Evolutionary conservation across 2,329 filamentous ascomycete species (phyloP), one percentile per base, ranked within the genome.

Genomic region (Fusarium sp.): DNA sequence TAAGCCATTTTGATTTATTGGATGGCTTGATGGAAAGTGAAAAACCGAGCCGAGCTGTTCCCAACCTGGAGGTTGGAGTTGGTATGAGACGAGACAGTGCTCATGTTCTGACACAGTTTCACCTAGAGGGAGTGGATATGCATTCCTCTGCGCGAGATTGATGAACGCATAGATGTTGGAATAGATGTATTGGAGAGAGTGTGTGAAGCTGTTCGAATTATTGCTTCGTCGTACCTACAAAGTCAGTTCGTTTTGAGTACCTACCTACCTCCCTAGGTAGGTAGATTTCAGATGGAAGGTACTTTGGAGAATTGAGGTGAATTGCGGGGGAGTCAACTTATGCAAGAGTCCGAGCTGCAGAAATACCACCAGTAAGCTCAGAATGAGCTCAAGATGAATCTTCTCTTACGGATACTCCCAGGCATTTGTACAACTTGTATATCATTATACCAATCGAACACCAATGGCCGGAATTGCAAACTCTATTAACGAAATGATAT

Each of bases 91-190:
- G 35, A 42, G 33, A 59, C 36, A 59, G 27, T 40, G 40, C 55
- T 72, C 42, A 9, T 56, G 70, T 72, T 57, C 59, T 67, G 70
- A 61, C 20, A 46, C 60, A 40, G 70, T 72, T 72, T 72, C 70
- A 73, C 38, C 20, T 57, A 56, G 55, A 17, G 24, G 56, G 4
- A 57, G 33, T 38, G 16, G 51, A 36, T 31, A 42, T 59, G 17
- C 24, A 59, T 42, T 12, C 24, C 55, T 36, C 33, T 38, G 55
- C 35, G 36, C 27, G 22, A 31, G 16, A 5, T 58, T 38, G 20
- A 38, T 17, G 55, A 58, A 12, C 55, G 22, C 22, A 58, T 38
- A n/a, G 22, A 58, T 27, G 12, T 58, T 42, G 8, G 12, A 42
- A 20, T n/a, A 29, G 33, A 27, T 11, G 11, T 12, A 29, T 35